These are phyloP conservation scores for Candida easanensis DNA, from an alignment of 805 yeast species.

Conservation along the genomic window DNA sequence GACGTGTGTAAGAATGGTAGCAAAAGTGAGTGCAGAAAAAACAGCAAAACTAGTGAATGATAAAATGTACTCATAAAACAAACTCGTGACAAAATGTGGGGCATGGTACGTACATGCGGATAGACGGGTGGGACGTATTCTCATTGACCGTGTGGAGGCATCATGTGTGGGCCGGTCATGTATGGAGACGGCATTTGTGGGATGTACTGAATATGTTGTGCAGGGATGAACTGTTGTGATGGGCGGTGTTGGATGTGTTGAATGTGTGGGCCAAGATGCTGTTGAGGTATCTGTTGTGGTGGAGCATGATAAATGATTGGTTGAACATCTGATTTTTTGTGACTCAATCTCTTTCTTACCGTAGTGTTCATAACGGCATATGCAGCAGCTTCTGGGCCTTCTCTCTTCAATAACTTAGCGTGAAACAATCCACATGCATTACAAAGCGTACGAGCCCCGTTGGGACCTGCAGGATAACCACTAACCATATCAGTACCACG, in stretches of 20 bases:
- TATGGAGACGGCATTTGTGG: neutral
- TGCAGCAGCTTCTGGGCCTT: conserved; percentile 30
- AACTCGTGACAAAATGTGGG: too few species aligned
- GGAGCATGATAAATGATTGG: neutral
- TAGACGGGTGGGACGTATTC: neutral
- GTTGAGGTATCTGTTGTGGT: neutral
- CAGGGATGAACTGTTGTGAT: neutral
- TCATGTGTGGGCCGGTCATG: neutral
- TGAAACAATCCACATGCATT: conserved; percentile 82
- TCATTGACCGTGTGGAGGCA: neutral
- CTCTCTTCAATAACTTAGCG: conserved; percentile 57
- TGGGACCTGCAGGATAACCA: conserved; percentile 53
- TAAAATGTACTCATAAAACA: too few species aligned
- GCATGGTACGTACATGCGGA: too few species aligned
- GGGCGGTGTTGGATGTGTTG: neutral
- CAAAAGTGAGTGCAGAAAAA: too few species aligned
- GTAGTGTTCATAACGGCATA: conserved; percentile 18
- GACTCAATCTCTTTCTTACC: conserved; percentile 3
- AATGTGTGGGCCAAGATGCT: neutral
- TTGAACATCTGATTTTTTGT: neutral
- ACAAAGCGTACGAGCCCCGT: conserved; percentile 71
- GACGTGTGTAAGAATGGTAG: too few species aligned
- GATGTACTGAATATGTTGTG: too few species aligned
- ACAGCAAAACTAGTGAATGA: too few species aligned
- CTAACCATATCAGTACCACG: conserved; percentile 10